Percentiles rank a stretch among this genome's conserved stretches.
Conservation (phyloP, 2,329 filamentous ascomycete genomes). For the Sclerotinia minor region DNA sequence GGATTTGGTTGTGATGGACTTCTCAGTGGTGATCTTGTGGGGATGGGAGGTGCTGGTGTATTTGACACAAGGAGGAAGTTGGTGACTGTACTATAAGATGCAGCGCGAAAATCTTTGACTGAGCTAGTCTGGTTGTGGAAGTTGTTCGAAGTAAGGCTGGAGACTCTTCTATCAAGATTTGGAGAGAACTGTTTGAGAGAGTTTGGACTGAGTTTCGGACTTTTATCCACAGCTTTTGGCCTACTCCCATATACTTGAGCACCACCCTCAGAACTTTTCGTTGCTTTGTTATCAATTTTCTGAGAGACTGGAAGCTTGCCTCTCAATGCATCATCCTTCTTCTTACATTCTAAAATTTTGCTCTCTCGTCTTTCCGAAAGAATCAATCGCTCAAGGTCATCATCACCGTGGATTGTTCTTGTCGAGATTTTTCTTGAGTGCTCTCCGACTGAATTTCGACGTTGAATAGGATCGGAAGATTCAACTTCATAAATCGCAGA, state of each 20-base stretch:
- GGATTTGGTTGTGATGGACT: no score
- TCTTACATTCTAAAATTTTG: no score
- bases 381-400: neutral
- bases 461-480: neutral
- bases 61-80: neutral
- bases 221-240: neutral
- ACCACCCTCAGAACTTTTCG: neutral
- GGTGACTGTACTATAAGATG: neutral
- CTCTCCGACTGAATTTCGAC: no score
- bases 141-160: no score
- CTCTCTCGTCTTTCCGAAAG: neutral
- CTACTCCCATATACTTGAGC: neutral
- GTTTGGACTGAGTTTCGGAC: neutral
- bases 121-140: conserved; percentile 7
- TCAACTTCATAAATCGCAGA: neutral
- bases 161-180: no score
- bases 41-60: neutral
- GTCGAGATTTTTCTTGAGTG: neutral
- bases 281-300: neutral
- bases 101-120: neutral
- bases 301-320: neutral
- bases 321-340: neutral
- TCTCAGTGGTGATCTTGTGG: neutral
- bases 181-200: neutral
- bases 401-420: neutral